These are phyloP conservation scores for Xylariaceae sp. DNA, from an alignment of 2,329 filamentous ascomycete genomes.

Conservation along the genomic window DNA sequence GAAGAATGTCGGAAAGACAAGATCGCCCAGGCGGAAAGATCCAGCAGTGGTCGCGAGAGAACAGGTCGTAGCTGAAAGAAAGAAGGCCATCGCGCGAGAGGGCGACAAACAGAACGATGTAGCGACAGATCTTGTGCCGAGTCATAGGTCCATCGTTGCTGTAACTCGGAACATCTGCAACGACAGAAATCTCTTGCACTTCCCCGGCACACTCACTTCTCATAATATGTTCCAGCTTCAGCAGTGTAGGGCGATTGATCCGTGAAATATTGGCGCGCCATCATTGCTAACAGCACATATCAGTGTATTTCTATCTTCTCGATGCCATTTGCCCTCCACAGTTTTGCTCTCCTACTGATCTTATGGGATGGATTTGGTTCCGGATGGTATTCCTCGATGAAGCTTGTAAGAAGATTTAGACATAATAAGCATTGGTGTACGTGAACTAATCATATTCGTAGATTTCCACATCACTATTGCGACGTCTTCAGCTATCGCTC, in stretches of 20 bases:
- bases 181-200: neutral
- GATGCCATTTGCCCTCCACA: slow-evolving; percentile 8
- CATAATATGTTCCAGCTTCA: slow-evolving; percentile 5
- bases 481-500: slow-evolving; percentile 10
- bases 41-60: neutral
- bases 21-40: neutral
- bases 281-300: neutral
- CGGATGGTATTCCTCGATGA: slow-evolving; percentile 11
- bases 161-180: slow-evolving; percentile 8
- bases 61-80: neutral
- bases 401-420: slow-evolving; percentile 11
- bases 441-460: neutral
- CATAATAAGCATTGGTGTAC: neutral
- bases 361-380: slow-evolving; percentile 12
- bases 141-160: neutral
- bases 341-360: slow-evolving; percentile 4
- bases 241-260: slow-evolving; percentile 5
- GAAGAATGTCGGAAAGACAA: slow-evolving; percentile 20
- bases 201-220: neutral
- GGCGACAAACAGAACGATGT: neutral
- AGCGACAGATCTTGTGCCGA: neutral
- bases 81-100: neutral
- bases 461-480: slow-evolving; percentile 16
- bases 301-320: slow-evolving; percentile 10
- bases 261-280: neutral